Evolutionary conservation across 345 rosid genomes (phyloP).

Genomic region (Hypericum androsaemum): DNA sequence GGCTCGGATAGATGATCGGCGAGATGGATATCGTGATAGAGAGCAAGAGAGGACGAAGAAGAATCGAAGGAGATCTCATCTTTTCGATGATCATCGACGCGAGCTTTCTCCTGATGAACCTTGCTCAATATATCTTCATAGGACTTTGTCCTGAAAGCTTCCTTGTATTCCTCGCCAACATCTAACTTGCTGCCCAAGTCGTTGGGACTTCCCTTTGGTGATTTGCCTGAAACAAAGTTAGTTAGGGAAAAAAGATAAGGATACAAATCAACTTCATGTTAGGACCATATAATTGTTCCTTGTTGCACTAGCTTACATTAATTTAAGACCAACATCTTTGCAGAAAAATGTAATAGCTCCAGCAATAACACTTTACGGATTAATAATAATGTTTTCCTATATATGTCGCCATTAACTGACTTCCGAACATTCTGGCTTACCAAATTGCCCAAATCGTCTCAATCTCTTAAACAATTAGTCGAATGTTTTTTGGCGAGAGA

Average conservation of each 20-base stretch:
- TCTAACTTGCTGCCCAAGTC: conserved; percentile 35
- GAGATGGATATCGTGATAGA: conserved; percentile 29
- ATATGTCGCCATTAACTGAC: too few relatives aligned
- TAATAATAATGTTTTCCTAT: too few relatives aligned
- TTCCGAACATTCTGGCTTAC: too few relatives aligned
- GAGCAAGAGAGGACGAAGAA: conserved; percentile 19
- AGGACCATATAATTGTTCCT: too few relatives aligned
- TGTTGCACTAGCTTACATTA: too few relatives aligned
- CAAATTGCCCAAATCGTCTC: too few relatives aligned
- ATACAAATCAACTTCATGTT: neutral
- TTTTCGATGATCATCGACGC: conserved; percentile 5
- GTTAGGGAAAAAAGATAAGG: conserved; percentile 9
- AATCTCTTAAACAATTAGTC: too few relatives aligned
- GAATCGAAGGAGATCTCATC: conserved; percentile 13
- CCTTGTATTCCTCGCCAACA: conserved; percentile 71
- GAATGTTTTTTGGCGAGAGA: too few relatives aligned
- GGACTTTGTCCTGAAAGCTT: conserved; percentile 73
- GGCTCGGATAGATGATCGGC: conserved; percentile 56
- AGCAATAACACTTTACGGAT: too few relatives aligned
- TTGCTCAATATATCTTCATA: conserved; percentile 59
- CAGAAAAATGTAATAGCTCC: too few relatives aligned
- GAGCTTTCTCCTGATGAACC: conserved; percentile 37
- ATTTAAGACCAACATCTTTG: too few relatives aligned
- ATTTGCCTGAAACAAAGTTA: conserved; percentile 26
- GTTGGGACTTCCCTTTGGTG: conserved; percentile 16